Evolutionary conservation across 2,329 filamentous ascomycete genomes (phyloP), one percentile per base, ranked within the genome.

Genomic region (Talaromyces sp.): DNA sequence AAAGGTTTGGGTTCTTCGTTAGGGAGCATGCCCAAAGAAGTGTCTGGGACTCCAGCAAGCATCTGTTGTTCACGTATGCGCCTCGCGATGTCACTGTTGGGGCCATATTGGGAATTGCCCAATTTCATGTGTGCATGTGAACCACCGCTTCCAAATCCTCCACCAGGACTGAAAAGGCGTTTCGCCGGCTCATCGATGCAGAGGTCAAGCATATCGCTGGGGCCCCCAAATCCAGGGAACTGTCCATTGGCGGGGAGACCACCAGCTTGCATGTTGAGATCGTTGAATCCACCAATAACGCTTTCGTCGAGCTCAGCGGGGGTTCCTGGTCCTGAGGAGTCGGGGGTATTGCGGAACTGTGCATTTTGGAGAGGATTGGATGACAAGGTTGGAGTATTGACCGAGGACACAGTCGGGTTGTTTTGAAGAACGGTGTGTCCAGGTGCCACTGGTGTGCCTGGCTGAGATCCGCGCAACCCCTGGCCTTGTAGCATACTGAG

Each of bases 1-100:
- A 96, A 99, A 0, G 95, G 95, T 78, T 98, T 99, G 70, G 96
- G 92, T 73, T 99, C 93, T 73, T 98, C 93, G 17, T 89, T 89
- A 62, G 85, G 83, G 72, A 77, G 73, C 62, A 79, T 70, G 28
- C 75, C 73, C n/a, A 62, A 42, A 17, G 74, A 77, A 36, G 76
- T 79, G 65, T 81, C 79, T 30, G 80, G 78, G 42, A 82, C 77
- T 32, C 83, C 83, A 33, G 84, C 84, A 65, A 86, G 77, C 64
- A 88, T 78, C 68, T 88, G 86, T 67, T 88, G 85, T 69, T 88
- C 84, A 51, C 84, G 82, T 58, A 89, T 83, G 33, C 83, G 82
- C 70, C 84, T 82, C 55, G 86, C 90, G 62, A 92, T 84, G 67
- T 93, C 89, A 66, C 88, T 91, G 68, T 93, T 91, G 55, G 87